A percentile compares a stretch with the other conserved stretches of the same genome.
Evolutionary conservation across 2,329 filamentous ascomycete genomes (phyloP).

Genomic region (Ceratocystis albifundus): DNA sequence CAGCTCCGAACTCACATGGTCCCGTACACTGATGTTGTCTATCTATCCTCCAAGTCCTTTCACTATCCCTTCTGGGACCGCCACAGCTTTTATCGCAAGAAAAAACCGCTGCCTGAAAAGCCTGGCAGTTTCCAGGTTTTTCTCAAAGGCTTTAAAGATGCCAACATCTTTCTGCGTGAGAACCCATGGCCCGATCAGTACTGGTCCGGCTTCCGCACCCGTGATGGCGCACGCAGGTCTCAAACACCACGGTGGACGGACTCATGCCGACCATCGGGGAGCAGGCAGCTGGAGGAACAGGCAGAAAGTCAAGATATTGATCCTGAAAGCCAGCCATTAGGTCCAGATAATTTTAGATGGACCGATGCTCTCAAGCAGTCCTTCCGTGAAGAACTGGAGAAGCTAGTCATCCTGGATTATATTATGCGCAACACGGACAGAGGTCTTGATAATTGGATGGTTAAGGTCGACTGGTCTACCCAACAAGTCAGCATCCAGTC

Average conservation of each 20-base stretch:
- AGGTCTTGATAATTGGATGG: slow-evolving; percentile 98
- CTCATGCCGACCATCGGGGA: slow-evolving; percentile 58
- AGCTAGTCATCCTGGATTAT: slow-evolving; percentile 93
- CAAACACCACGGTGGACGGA: slow-evolving; percentile 64
- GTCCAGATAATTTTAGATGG: slow-evolving; percentile 61
- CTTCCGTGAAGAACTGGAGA: slow-evolving; percentile 90
- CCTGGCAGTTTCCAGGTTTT: slow-evolving; percentile 96
- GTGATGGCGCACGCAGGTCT: slow-evolving; percentile 49
- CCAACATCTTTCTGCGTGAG: slow-evolving; percentile 87
- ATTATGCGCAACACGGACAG: slow-evolving; percentile 98
- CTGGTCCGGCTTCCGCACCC: slow-evolving; percentile 55
- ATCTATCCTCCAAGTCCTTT: slow-evolving; percentile 90
- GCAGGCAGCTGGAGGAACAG: slow-evolving; percentile 31
- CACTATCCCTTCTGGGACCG: slow-evolving; percentile 98
- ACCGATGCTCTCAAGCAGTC: slow-evolving; percentile 78
- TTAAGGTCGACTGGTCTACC: slow-evolving; percentile 79
- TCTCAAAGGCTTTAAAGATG: slow-evolving; percentile 91
- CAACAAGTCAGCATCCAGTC: slow-evolving; percentile 76
- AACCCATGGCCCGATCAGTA: slow-evolving; percentile 95
- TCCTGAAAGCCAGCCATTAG: slow-evolving; percentile 34
- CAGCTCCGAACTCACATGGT: slow-evolving; percentile 86
- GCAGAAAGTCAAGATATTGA: slow-evolving; percentile 36
- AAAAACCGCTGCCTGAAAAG: slow-evolving; percentile 77
- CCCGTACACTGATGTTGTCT: slow-evolving; percentile 91
- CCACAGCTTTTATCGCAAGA: slow-evolving; percentile 74